A percentile compares a stretch with the other conserved stretches of the same genome.
Evolutionary conservation across 2,329 filamentous ascomycete species (phyloP).

Genomic region (Pyrenophora seminiperda): DNA sequence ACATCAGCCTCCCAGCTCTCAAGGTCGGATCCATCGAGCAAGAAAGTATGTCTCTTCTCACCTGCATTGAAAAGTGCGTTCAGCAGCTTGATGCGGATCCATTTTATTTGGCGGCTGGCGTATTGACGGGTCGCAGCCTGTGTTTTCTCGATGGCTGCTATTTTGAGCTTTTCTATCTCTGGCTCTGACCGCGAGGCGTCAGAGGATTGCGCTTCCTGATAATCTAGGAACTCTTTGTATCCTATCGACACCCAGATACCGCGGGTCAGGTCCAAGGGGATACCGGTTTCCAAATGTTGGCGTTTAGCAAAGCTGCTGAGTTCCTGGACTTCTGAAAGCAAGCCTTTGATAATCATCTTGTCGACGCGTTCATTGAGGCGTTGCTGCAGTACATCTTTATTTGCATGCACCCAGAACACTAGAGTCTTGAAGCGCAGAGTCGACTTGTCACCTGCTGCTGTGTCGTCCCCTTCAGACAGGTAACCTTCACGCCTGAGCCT

Average conservation of each 20-base stretch:
- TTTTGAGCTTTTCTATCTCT: conserved; percentile 62
- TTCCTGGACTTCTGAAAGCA: conserved; percentile 65
- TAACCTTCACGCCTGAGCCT: conserved; percentile 41
- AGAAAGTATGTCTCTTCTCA: conserved; percentile 66
- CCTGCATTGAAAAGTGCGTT: conserved; percentile 66
- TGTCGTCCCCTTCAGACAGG: conserved; percentile 2
- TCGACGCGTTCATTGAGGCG: conserved; percentile 80
- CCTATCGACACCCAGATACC: conserved; percentile 98
- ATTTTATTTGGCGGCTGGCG: conserved; percentile 79
- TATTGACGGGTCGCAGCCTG: conserved; percentile 87
- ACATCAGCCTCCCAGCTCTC: conserved; percentile 67
- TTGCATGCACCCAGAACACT: conserved; percentile 86
- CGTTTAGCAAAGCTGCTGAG: conserved; percentile 57
- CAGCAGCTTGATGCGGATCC: conserved; percentile 84
- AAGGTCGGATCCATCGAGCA: conserved; percentile 79
- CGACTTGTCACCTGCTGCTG: background rate
- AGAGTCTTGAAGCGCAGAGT: conserved; percentile 63
- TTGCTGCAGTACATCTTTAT: conserved; percentile 68
- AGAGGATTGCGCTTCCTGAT: conserved; percentile 54
- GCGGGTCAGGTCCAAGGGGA: conserved; percentile 69
- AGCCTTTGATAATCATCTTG: conserved; percentile 74
- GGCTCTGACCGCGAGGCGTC: conserved; percentile 31
- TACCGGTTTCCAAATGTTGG: conserved; percentile 54
- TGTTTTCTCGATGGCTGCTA: conserved; percentile 71
- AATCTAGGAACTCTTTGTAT: conserved; percentile 86